Conservation (phyloP, 1,284 basidiomycete species). For the Melampsora americana region DNA sequence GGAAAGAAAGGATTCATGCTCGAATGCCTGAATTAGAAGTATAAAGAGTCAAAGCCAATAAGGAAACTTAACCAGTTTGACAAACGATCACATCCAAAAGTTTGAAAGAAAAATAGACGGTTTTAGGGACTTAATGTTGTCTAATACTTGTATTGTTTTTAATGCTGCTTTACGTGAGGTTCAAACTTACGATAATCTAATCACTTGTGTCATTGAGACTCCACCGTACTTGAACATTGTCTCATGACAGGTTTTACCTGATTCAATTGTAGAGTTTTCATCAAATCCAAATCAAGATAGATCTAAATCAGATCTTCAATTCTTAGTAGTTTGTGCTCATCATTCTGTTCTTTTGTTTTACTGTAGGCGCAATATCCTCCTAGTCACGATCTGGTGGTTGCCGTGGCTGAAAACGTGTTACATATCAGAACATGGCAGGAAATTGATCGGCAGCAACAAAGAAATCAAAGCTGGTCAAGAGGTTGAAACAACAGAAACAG, state of each 20-base stretch:
- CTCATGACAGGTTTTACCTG: conserved; percentile 90
- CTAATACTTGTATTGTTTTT: conserved; percentile 90
- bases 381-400: too few relatives aligned
- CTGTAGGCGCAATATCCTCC: too few relatives aligned
- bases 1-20: conserved; percentile 68
- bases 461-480: too few relatives aligned
- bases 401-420: too few relatives aligned
- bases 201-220: conserved; percentile 83
- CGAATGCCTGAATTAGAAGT: conserved; percentile 55
- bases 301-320: conserved; percentile 84
- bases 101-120: conserved; percentile 77
- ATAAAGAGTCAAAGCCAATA: conserved; percentile 59
- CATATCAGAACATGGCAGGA: too few relatives aligned
- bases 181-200: conserved; percentile 94
- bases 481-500: too few relatives aligned
- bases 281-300: conserved; percentile 78
- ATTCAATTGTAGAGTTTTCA: conserved; percentile 74
- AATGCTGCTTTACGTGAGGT: conserved; percentile 85
- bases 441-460: too few relatives aligned
- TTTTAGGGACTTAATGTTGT: conserved; percentile 84
- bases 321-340: too few relatives aligned
- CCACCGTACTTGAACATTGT: conserved; percentile 83
- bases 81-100: conserved; percentile 72
- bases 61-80: conserved; percentile 67
- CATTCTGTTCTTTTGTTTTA: too few relatives aligned